Evolutionary conservation across 345 rosid species (phyloP).

Genomic region (Nephelium lappaceum): DNA sequence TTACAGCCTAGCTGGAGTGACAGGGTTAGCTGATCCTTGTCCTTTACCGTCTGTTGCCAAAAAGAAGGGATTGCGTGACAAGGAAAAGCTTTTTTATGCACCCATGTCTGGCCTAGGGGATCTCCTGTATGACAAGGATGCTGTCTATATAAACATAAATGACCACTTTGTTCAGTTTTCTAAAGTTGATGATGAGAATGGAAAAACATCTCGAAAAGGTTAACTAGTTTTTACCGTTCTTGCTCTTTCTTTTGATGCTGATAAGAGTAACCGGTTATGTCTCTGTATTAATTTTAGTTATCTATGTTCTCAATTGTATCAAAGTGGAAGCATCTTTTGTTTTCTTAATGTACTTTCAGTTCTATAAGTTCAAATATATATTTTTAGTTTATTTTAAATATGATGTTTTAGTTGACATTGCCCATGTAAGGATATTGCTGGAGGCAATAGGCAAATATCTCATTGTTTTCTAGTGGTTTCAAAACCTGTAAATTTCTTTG

Average conservation of each 20-base stretch:
- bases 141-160: conserved; percentile 91
- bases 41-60: conserved; percentile 93
- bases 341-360: background rate
- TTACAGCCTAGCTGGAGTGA: conserved; percentile 73
- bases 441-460: conserved; percentile 9
- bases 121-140: conserved; percentile 93
- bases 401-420: background rate
- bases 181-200: conserved; percentile 62
- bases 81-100: conserved; percentile 89
- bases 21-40: conserved; percentile 88
- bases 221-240: conserved; percentile 2
- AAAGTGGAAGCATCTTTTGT: background rate
- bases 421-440: background rate
- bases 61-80: conserved; percentile 86
- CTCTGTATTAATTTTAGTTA: background rate
- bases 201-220: conserved; percentile 65
- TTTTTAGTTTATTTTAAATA: background rate
- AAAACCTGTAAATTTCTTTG: background rate
- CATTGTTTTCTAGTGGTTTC: background rate
- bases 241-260: background rate
- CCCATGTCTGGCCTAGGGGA: conserved; percentile 99
- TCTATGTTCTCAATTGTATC: background rate
- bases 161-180: conserved; percentile 91
- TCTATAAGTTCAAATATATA: background rate
- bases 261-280: background rate